Conservation (phyloP, 768 basidiomycete genomes). For the Tulasnella sp. region DNA sequence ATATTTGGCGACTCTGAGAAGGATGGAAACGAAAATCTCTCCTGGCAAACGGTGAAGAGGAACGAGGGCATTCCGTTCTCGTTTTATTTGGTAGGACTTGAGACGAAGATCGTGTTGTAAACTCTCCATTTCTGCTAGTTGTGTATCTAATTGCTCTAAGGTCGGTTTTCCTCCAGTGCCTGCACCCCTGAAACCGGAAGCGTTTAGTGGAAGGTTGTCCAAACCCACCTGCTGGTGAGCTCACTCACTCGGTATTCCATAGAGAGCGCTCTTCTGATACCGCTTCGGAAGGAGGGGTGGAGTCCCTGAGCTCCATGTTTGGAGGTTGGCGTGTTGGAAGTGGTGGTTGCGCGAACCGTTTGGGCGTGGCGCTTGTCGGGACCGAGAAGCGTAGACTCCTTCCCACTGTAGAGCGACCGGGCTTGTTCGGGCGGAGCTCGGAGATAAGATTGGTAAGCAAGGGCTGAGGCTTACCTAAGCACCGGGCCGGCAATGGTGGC, state of each 20-base stretch:
- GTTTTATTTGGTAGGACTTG: not conserved
- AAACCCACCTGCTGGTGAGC: not conserved
- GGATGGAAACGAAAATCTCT: slow-evolving; percentile 14
- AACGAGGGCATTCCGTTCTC: slow-evolving; percentile 16
- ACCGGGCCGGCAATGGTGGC: too few relatives aligned
- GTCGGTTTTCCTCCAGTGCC: not conserved
- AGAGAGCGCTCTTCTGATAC: too few relatives aligned
- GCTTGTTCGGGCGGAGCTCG: too few relatives aligned
- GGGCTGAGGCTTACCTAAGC: too few relatives aligned
- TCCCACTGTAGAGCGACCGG: too few relatives aligned
- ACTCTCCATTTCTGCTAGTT: not conserved
- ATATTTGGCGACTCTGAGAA: not conserved
- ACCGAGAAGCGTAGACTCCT: too few relatives aligned
- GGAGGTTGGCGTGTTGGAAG: too few relatives aligned
- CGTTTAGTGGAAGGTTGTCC: not conserved
- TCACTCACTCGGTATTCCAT: not conserved
- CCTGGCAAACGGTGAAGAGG: slow-evolving; percentile 2
- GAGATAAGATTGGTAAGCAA: too few relatives aligned
- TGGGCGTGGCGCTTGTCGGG: too few relatives aligned
- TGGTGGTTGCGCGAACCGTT: too few relatives aligned
- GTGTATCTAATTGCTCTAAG: not conserved
- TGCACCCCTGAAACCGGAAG: not conserved
- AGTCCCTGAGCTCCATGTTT: too few relatives aligned
- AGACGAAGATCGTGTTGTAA: not conserved
- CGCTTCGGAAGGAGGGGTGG: not conserved